These are phyloP conservation scores for Micromonas commoda DNA, from an alignment of 139 green algal species.

Conservation along the genomic window DNA sequence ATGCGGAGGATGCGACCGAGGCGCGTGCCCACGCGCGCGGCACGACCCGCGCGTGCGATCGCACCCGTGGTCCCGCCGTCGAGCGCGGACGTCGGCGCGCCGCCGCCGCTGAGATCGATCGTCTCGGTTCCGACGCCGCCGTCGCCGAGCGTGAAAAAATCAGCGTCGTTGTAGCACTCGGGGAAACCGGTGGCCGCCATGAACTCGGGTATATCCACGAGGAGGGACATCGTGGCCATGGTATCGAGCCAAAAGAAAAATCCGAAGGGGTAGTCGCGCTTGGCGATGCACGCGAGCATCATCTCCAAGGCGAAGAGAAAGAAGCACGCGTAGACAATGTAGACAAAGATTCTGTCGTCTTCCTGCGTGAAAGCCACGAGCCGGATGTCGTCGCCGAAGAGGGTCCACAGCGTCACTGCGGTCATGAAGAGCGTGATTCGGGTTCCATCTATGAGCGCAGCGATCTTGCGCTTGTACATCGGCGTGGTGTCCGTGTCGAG, in stretches of 20 bases:
- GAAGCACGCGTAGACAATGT: slow-evolving; percentile 36
- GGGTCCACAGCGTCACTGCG: slow-evolving; percentile 59
- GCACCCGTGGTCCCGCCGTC: no score
- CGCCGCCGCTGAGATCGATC: not conserved
- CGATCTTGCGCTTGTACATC: not conserved
- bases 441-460: not conserved
- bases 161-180: not conserved
- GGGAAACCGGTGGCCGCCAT: not conserved
- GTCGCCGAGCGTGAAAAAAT: not conserved
- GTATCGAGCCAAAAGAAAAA: slow-evolving; percentile 91
- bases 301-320: slow-evolving; percentile 35
- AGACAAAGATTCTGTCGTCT: slow-evolving; percentile 53
- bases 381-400: slow-evolving; percentile 79
- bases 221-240: slow-evolving; percentile 60
- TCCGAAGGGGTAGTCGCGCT: slow-evolving; percentile 63
- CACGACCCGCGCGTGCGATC: slow-evolving; percentile 29
- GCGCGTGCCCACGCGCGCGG: slow-evolving; percentile 33
- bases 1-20: slow-evolving; percentile 52
- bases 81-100: no score
- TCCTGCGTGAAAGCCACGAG: slow-evolving; percentile 48
- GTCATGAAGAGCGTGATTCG: slow-evolving; percentile 27
- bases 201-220: slow-evolving; percentile 61
- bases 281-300: slow-evolving; percentile 41
- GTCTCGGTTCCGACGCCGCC: slow-evolving; percentile 14
- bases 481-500: not conserved